Evolutionary conservation across 345 rosid genomes (phyloP).

Genomic region (Orychophragmus violaceus): DNA sequence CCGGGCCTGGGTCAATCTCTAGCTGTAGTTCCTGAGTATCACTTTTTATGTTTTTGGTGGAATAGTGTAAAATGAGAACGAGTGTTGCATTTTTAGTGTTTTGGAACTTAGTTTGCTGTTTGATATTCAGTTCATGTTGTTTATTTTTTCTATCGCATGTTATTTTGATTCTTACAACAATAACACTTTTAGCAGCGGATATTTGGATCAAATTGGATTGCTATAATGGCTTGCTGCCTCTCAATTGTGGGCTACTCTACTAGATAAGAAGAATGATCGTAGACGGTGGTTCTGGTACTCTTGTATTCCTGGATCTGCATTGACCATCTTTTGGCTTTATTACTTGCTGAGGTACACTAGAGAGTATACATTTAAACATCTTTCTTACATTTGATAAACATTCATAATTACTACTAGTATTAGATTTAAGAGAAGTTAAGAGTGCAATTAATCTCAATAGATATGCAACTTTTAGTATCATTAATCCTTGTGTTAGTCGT

Average conservation of each 20-base stretch:
- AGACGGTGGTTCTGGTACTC: conserved; percentile 69
- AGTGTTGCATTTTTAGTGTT: not conserved
- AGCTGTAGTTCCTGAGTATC: not conserved
- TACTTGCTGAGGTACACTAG: conserved; percentile 60
- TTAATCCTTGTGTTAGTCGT: not conserved
- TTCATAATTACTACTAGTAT: not conserved
- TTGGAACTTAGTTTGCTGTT: not conserved
- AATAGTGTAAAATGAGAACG: not conserved
- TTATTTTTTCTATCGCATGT: not conserved
- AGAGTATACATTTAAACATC: not conserved
- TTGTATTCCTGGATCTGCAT: conserved; percentile 37
- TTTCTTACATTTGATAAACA: not conserved
- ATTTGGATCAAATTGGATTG: conserved; percentile 57
- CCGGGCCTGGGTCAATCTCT: too few relatives aligned
- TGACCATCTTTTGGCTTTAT: conserved; percentile 75
- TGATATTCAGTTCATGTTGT: not conserved
- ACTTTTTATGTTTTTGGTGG: not conserved
- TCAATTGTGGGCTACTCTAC: conserved; percentile 56
- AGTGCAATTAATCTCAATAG: not conserved
- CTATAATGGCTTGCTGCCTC: conserved; percentile 60
- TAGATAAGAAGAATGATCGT: conserved; percentile 43
- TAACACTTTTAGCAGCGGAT: not conserved
- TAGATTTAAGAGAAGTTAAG: not conserved
- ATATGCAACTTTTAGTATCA: not conserved
- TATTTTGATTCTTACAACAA: not conserved